phyloP scores from a whole-genome alignment of 2,329 filamentous ascomycete genomes.

The Aciculosporium take region DNA sequence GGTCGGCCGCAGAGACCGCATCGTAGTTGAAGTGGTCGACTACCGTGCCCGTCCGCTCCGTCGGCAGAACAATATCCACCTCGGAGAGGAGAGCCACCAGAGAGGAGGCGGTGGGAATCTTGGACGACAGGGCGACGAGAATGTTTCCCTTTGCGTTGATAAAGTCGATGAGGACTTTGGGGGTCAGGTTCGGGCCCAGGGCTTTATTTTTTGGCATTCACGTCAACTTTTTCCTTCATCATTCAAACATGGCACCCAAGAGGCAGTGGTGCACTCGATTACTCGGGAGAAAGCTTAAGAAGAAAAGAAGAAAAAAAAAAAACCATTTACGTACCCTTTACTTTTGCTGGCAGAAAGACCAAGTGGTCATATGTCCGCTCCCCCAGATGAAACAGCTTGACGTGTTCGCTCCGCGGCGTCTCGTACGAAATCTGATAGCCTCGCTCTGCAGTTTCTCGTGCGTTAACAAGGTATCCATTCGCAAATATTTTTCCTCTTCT shows the following conservation, averaged over 20 bases:
- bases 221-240: too few species aligned
- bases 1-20: constrained; percentile 55
- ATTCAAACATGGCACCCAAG: background rate
- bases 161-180: constrained; percentile 78
- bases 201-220: constrained; percentile 30
- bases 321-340: constrained; percentile 50
- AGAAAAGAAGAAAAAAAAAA: background rate
- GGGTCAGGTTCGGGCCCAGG: constrained; percentile 76
- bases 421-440: constrained; percentile 72
- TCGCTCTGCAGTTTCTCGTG: constrained; percentile 41
- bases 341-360: constrained; percentile 73
- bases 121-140: constrained; percentile 67
- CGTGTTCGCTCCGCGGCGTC: constrained; percentile 64
- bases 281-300: background rate
- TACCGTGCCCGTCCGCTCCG: constrained; percentile 70
- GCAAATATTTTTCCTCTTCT: too few species aligned
- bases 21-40: constrained; percentile 97
- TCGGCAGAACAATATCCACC: constrained; percentile 75
- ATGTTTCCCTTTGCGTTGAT: constrained; percentile 86
- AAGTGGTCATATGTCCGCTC: constrained; percentile 86
- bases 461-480: constrained; percentile 10
- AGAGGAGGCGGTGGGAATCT: constrained; percentile 53
- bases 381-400: constrained; percentile 73
- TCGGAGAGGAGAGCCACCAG: constrained; percentile 70
- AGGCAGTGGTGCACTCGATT: too few species aligned